Conservation (phyloP, 768 basidiomycete genomes). For the Panellus pusillus region DNA sequence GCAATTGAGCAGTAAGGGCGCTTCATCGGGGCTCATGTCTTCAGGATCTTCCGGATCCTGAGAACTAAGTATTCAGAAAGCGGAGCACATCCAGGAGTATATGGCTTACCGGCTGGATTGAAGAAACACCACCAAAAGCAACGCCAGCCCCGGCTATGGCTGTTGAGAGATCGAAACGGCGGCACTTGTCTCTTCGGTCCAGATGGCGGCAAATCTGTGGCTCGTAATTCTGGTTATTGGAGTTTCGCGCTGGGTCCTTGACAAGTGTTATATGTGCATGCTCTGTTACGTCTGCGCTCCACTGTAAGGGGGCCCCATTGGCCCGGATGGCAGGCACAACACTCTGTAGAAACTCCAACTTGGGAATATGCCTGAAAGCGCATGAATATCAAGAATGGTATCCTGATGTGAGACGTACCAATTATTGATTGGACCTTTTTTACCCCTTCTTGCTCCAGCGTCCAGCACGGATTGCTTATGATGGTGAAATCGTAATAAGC, state of each 20-base stretch:
- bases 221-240: slow-evolving; percentile 24
- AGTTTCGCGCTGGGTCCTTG: slow-evolving; percentile 19
- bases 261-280: slow-evolving; percentile 23
- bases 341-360: slow-evolving; percentile 31
- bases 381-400: too few species aligned
- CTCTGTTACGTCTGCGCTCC: slow-evolving; percentile 26
- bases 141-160: not conserved
- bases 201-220: slow-evolving; percentile 24
- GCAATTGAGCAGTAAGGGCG: too few species aligned
- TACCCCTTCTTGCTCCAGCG: too few species aligned
- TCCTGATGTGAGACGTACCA: too few species aligned
- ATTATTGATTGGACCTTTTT: too few species aligned
- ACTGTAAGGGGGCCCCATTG: slow-evolving; percentile 25
- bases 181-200: slow-evolving; percentile 19
- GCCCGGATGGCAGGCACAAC: slow-evolving; percentile 18
- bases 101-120: not conserved
- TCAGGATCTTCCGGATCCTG: too few species aligned
- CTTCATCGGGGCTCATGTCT: too few species aligned
- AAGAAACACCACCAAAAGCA: not conserved
- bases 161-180: slow-evolving; percentile 19
- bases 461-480: too few species aligned
- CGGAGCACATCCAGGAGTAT: too few species aligned
- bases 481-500: slow-evolving; percentile 26
- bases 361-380: slow-evolving; percentile 33
- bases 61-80: too few species aligned